phyloP scores from a whole-genome alignment of 176 grass and related monocot species.

The Raddia distichophylla region DNA sequence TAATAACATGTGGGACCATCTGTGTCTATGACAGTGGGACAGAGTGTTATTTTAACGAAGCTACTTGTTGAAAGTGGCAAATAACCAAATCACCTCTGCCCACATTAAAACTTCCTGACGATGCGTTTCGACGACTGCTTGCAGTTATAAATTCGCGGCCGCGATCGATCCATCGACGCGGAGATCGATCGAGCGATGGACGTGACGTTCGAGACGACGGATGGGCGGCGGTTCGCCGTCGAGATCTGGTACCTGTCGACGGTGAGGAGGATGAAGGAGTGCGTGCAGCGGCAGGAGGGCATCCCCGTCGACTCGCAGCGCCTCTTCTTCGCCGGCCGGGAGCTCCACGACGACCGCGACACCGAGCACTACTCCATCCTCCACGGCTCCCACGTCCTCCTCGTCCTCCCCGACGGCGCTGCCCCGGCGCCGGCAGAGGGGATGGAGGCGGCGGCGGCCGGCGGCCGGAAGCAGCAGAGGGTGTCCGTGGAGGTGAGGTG shows the following conservation, averaged over 20 bases:
- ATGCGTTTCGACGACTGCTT: too few relatives aligned
- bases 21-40: too few relatives aligned
- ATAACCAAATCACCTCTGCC: too few relatives aligned
- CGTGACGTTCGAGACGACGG: slow-evolving; percentile 42
- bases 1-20: too few relatives aligned
- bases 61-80: too few relatives aligned
- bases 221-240: slow-evolving; percentile 1
- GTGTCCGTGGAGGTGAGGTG: slow-evolving; percentile 46
- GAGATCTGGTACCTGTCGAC: slow-evolving; percentile 52
- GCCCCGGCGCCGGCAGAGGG: background rate
- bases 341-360: slow-evolving; percentile 45
- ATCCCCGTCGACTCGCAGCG: slow-evolving; percentile 37
- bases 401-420: slow-evolving; percentile 27
- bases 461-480: background rate
- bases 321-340: slow-evolving; percentile 37
- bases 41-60: too few relatives aligned
- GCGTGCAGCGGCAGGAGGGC: slow-evolving; percentile 22
- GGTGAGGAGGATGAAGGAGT: slow-evolving; percentile 51
- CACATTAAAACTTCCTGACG: too few relatives aligned
- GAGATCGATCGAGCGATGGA: background rate
- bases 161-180: too few relatives aligned
- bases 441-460: slow-evolving; percentile 29
- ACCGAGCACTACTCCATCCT: slow-evolving; percentile 43
- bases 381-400: slow-evolving; percentile 46
- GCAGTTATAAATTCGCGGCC: too few relatives aligned